These are phyloP conservation scores for Pseudoturritis turrita DNA, from an alignment of 345 rosid genomes.

Conservation along the genomic window DNA sequence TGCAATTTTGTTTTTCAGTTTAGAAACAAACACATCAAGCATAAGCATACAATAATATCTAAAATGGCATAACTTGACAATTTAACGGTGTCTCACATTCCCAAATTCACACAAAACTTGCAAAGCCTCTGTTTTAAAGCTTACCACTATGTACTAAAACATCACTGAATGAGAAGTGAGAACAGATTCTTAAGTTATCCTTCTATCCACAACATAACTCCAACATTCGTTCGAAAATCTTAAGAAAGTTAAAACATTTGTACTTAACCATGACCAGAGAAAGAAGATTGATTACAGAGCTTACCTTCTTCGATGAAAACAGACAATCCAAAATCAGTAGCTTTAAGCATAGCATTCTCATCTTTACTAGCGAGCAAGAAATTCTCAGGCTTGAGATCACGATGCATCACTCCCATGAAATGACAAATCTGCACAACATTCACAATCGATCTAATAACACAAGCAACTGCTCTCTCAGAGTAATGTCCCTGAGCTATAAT, in stretches of 20 bases:
- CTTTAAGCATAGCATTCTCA: constrained; percentile 58
- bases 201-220: too few relatives aligned
- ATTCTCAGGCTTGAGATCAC: constrained; percentile 89
- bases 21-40: neutral
- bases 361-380: constrained; percentile 65
- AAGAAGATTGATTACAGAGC: neutral
- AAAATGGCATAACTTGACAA: neutral
- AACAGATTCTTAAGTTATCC: too few relatives aligned
- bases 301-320: constrained; percentile 82
- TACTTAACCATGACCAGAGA: neutral
- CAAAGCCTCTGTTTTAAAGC: constrained; percentile 1
- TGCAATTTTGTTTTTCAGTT: constrained; percentile 17
- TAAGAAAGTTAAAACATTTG: too few relatives aligned
- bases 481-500: constrained; percentile 74
- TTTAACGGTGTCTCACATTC: neutral
- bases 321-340: constrained; percentile 80
- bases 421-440: constrained; percentile 77
- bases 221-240: neutral
- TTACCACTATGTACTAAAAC: neutral
- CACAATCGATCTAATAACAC: constrained; percentile 48
- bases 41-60: neutral
- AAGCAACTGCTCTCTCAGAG: constrained; percentile 68
- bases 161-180: neutral
- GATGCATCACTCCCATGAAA: constrained; percentile 86
- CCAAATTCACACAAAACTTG: neutral